phyloP scores from a whole-genome alignment of 2,329 filamentous ascomycete genomes.

The Mycosphaerelloides madeirae region DNA sequence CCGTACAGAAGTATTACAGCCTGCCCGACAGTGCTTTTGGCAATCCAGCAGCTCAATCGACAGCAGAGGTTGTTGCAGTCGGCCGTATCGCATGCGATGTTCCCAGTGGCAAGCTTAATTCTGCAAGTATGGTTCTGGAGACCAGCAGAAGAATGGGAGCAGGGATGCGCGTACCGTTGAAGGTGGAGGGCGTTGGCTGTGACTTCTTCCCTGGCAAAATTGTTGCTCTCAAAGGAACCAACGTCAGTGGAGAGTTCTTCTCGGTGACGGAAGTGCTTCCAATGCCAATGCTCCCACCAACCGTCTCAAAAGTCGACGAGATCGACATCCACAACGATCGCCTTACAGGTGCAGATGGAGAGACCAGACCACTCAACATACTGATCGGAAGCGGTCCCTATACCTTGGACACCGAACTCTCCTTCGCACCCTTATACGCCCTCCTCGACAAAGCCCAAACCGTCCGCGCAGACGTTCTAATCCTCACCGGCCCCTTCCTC shows the following conservation, averaged over 20 bases:
- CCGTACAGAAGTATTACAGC: conserved; percentile 68
- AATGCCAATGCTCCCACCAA: conserved; percentile 67
- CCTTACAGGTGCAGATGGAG: conserved; percentile 58
- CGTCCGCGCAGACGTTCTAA: conserved; percentile 68
- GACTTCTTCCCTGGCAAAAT: conserved; percentile 95
- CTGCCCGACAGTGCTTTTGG: conserved; percentile 79
- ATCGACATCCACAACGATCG: conserved; percentile 66
- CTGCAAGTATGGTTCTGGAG: conserved; percentile 80
- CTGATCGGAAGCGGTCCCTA: conserved; percentile 82
- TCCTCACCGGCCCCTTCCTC: conserved; percentile 82
- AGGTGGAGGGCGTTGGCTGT: conserved; percentile 66
- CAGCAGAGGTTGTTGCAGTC: conserved; percentile 80
- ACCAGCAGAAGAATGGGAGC: conserved; percentile 79
- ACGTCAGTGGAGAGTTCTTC: conserved; percentile 80
- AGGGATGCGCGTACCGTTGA: conserved; percentile 74
- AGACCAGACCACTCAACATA: conserved; percentile 65
- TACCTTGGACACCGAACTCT: conserved; percentile 85
- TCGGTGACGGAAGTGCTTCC: conserved; percentile 71
- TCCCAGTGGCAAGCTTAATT: conserved; percentile 78
- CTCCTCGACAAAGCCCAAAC: conserved; percentile 74
- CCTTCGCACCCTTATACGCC: conserved; percentile 79
- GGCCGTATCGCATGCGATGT: conserved; percentile 88
- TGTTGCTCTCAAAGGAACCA: conserved; percentile 79
- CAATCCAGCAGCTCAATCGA: conserved; percentile 78
- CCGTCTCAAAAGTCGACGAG: conserved; percentile 63